phyloP scores from a whole-genome alignment of 148 eudicot genomes.

The Amaranthus hypochondriacus region DNA sequence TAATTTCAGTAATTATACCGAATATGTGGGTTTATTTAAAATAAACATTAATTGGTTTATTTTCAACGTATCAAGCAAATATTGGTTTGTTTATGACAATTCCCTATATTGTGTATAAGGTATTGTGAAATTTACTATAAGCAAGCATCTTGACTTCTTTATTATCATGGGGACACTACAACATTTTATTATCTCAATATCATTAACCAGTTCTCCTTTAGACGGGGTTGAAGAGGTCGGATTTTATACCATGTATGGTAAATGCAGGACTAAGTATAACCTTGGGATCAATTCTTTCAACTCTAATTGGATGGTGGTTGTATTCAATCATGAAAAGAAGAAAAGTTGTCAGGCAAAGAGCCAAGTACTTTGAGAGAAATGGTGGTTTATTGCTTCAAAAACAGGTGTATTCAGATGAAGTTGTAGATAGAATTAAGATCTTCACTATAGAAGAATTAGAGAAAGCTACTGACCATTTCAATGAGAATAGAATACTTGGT shows the following conservation, averaged over 20 bases:
- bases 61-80: too few species aligned
- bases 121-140: too few species aligned
- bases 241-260: neutral
- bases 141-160: too few species aligned
- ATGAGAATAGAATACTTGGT: slow-evolving; percentile 29
- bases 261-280: slow-evolving; percentile 21
- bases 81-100: too few species aligned
- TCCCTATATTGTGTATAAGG: too few species aligned
- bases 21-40: too few species aligned
- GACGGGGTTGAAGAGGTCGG: neutral
- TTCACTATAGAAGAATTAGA: slow-evolving; percentile 26
- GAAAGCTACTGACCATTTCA: slow-evolving; percentile 35
- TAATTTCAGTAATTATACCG: too few species aligned
- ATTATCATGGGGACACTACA: too few species aligned
- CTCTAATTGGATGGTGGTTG: slow-evolving; percentile 18
- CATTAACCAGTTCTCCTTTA: too few species aligned
- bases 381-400: slow-evolving; percentile 35
- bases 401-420: slow-evolving; percentile 28
- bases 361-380: slow-evolving; percentile 26
- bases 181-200: neutral
- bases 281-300: slow-evolving; percentile 21
- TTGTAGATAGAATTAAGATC: slow-evolving; percentile 23
- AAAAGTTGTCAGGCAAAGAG: slow-evolving; percentile 14
- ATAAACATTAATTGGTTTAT: too few species aligned
- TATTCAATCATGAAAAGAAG: slow-evolving; percentile 13